A percentile compares a stretch with the other conserved stretches of the same genome.
These are phyloP conservation scores for Dysphania ambrosioides DNA, from an alignment of 148 eudicot species.

Conservation along the genomic window DNA sequence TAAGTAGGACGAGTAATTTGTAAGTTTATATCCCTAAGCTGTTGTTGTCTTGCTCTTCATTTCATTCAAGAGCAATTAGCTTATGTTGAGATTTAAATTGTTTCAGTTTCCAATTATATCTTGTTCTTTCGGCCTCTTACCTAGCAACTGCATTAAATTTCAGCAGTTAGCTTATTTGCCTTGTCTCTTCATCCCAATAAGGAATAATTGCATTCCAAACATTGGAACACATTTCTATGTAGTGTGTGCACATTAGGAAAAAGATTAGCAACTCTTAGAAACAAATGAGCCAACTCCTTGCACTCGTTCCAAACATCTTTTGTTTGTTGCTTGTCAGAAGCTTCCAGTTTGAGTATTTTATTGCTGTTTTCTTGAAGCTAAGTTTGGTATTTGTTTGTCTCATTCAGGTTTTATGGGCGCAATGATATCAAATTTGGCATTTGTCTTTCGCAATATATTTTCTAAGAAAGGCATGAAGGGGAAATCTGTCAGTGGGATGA, in stretches of 20 bases:
- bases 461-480: slow-evolving; percentile 91
- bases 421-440: slow-evolving; percentile 79
- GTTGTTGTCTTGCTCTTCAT: neutral
- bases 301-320: too few relatives aligned
- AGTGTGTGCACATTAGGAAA: neutral
- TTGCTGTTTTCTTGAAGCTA: slow-evolving; percentile 20
- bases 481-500: slow-evolving; percentile 83
- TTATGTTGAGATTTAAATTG: neutral
- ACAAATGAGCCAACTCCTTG: too few relatives aligned
- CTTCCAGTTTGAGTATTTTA: neutral
- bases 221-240: neutral
- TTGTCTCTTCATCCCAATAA: too few relatives aligned
- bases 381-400: slow-evolving; percentile 19
- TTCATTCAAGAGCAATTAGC: neutral
- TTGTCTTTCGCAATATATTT: slow-evolving; percentile 79
- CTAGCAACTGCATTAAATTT: too few relatives aligned
- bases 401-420: slow-evolving; percentile 79
- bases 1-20: too few relatives aligned
- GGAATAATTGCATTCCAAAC: neutral
- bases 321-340: neutral
- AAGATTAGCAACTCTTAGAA: neutral
- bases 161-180: too few relatives aligned
- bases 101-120: neutral
- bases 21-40: too few relatives aligned
- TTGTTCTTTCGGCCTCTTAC: neutral